Base-by-base conservation (phyloP, 768 basidiomycete species). In the Amanita rubescens region DNA sequence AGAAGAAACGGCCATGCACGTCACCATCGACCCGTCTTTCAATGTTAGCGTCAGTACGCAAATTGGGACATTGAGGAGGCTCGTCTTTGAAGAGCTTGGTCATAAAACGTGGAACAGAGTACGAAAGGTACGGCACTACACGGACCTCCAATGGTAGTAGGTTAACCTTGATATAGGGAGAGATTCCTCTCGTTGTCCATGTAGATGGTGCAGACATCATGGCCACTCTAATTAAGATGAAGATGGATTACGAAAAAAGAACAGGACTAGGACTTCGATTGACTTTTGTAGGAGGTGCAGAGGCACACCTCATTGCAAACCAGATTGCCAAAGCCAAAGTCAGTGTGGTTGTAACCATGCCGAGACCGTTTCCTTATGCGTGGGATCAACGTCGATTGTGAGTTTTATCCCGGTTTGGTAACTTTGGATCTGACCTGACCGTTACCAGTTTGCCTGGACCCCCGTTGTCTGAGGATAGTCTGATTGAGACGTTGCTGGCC, bases 191-290 rank as follows among this genome's bases (percentile, higher is more conserved):
- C 15, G 86, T 90, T 2, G 65, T 91, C 17, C 68, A 77, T 1
- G 83, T 81, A 12, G 73, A 84, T 54, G 87, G 76, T 59, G 87
- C 87, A 8, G 90, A 93, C 64, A 73, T 84, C 49, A 92, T 93
- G 63, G 80, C 86, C 0, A 77, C 81, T 0, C 67, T 93, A 12
- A 68, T 94, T 37, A 60, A 57, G 3, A 76, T 93, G 55, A 86
- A 84, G 63, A 59, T 60, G 9, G 77, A 82, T 47, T 74, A 77
- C 19, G 79, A 84, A 46, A 58, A 45, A 0, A 60, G 50, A 0
- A 69, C 65, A 11, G 62, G 71, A 51, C 58, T 63, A 19, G 58
- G 11, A 1, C 62, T 75, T 30, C 66, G 60, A n/a, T 49, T 81
- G 61, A 81, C 81, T 0, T 76, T 88, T 54, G 66, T 72, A 4